Base-by-base conservation (phyloP, 2,329 filamentous ascomycete genomes). In the Fusarium beomiforme region DNA sequence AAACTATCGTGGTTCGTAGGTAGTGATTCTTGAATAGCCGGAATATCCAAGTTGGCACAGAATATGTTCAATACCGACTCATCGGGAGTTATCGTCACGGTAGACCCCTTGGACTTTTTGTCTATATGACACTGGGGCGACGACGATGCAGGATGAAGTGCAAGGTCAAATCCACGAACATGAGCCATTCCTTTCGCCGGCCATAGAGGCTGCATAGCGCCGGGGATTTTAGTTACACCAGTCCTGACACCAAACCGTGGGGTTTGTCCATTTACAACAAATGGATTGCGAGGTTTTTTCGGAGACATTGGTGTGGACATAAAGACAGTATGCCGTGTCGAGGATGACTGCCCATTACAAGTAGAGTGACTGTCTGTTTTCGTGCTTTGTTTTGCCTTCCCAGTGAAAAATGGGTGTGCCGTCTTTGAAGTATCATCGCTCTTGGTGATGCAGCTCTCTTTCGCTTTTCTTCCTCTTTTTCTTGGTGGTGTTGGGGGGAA, bases 161-260 rank as follows among this genome's bases (percentile, higher is more conserved):
- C 29, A 26, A 26, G 9, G 17, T 71, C 72, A 37, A 74, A 61
- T 9, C 87, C 90, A 59, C 90, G 87, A 43, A 94, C 81, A 78
- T 94, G 92, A 2, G 85, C 81, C 77, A 89, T 89, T 10, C 85
- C 91, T 69, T 86, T 85, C 51, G 88, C 86, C 39, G 93, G 93
- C 91, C 93, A 96, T n/a, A 89, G 84, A 6, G 93, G 88, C 58
- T 92, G 85, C 68, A 84, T 83, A 12, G 90, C 85, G 5, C 92
- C 92, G 1, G 90, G 89, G n/a, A 91, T 84, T 74, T 89, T 93
- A 8, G 89, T 75, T 0, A 82, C 83, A 6, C 79, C 74, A 8
- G 83, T 82, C 59, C 81, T 85, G 29, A 79, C 75, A 6, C 86
- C 85, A 64, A 87, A 85, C 16, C 82, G 80, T 1, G 84, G 81